Conservation (phyloP, 2,329 filamentous ascomycete species). For the Fusarium sp. region DNA sequence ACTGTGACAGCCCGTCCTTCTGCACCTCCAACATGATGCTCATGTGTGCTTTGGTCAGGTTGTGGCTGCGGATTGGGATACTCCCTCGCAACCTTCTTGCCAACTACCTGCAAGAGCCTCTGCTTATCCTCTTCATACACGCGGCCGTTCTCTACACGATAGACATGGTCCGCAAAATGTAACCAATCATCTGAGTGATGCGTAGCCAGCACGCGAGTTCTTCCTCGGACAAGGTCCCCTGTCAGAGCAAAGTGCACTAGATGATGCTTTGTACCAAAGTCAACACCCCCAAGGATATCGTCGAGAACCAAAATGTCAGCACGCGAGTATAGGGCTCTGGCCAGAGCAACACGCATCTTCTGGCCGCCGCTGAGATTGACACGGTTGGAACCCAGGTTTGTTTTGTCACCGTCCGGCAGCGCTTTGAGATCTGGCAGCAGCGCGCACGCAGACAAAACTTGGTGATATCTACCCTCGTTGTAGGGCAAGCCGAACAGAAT, state of each 20-base stretch:
- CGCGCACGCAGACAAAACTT: not conserved
- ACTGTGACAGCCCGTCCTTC: not conserved
- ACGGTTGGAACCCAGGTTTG: not conserved
- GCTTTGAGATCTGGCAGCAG: not conserved
- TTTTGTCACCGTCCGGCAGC: not conserved
- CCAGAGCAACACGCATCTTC: not conserved
- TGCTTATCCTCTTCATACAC: not conserved
- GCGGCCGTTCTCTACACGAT: not conserved
- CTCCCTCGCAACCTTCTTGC: not conserved
- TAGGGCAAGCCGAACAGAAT: not conserved
- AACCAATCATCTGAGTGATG: not conserved
- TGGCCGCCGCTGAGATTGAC: not conserved
- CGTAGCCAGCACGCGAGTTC: not conserved
- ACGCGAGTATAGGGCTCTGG: not conserved
- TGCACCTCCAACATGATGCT: not conserved
- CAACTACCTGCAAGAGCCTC: not conserved
- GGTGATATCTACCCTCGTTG: not conserved
- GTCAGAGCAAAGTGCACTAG: not conserved
- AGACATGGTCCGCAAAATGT: not conserved
- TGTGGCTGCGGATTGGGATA: not conserved
- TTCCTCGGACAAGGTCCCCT: not conserved
- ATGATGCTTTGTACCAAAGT: not conserved
- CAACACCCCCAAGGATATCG: not conserved
- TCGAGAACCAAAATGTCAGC: not conserved
- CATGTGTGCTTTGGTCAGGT: not conserved